These are phyloP conservation scores for Pilatotrama ljubarskyi DNA, from an alignment of 768 basidiomycete species.

Conservation along the genomic window DNA sequence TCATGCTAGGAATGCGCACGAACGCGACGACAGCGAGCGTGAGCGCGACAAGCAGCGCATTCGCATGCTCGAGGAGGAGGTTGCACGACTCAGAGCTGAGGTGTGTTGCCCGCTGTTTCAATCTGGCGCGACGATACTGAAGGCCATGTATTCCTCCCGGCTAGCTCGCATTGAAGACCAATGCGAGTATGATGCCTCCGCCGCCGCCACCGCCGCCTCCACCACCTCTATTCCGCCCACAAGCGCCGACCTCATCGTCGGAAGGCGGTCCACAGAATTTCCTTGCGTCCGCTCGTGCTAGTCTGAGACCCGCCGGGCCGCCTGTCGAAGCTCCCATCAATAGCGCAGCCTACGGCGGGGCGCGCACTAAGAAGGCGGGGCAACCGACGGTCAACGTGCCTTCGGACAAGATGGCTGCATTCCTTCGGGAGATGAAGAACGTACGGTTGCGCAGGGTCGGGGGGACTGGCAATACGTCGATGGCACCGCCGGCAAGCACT, in stretches of 20 bases:
- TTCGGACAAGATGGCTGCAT: conserved; percentile 81
- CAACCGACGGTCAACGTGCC: conserved; percentile 72
- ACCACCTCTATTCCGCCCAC: conserved; percentile 24
- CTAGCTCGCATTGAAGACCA: conserved; percentile 13
- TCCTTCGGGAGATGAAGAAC: conserved; percentile 78
- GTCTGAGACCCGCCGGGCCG: conserved; percentile 54
- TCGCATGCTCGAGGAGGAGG: conserved; percentile 63
- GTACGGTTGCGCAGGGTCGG: conserved; percentile 63
- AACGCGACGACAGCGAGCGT: conserved; percentile 47
- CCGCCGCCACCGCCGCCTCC: conserved; percentile 44
- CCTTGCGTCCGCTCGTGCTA: conserved; percentile 64
- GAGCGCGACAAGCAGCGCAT: conserved; percentile 64
- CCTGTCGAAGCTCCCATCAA: conserved; percentile 74
- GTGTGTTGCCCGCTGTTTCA: not conserved
- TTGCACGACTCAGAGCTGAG: conserved; percentile 59
- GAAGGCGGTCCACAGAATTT: conserved; percentile 35
- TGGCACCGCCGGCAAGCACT: conserved; percentile 17
- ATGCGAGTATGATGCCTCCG: conserved; percentile 38
- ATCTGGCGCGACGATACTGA: too few relatives aligned
- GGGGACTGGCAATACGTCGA: conserved; percentile 24
- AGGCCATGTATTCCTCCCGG: too few relatives aligned
- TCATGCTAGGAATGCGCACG: conserved; percentile 41
- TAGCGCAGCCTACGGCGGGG: conserved; percentile 27
- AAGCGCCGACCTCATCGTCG: conserved; percentile 15
- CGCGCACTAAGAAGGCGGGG: conserved; percentile 47